Base-by-base conservation (phyloP, 176 grass and related monocot genomes). In the Pontederia paniculata region DNA sequence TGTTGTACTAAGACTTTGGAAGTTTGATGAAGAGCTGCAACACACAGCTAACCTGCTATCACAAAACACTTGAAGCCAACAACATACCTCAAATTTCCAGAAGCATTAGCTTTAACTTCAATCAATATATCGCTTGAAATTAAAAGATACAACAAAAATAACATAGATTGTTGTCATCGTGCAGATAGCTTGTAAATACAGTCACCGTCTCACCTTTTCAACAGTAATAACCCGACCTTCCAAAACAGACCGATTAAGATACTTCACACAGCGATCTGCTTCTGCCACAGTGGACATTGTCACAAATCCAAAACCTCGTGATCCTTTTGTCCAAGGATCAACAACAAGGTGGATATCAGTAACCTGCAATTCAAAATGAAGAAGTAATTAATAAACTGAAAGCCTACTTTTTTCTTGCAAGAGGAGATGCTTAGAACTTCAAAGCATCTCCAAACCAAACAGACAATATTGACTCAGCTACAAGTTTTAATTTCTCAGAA, bases 11-110 rank as follows among this genome's bases (percentile, higher is more conserved):
- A 71, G 49, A 41, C 74, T 62, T 73, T 83, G 68, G 74, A 74
- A 63, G 65, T 84, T 85, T 80, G 80, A 60, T 77, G 89, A 69
- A 63, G 76, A 77, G 76, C 81, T 82, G 69, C 81, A 82, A 81
- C 75, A 53, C 50, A 74, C 69, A 88, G 88, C 81, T 89, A 79
- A 65, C 81, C 76, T 89, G 78, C 68, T 89, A 76, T 66, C 66
- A 23, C 49, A 74, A 78, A 63, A 77, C 73, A 63, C 78, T 81
- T 83, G 73, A 79, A 52, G 74, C 47, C 66, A 63, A 78, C 16
- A 72, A 82, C 9, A 80, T 43, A 63, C 74, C 66, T 68, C 67
- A 75, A 81, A 71, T 59, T 15, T 51, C 42, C 41, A 84, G 52
- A 50, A 31, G 21, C 52, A 50, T 48, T 55, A 60, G 60, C 47